A percentile compares a stretch with the other conserved stretches of the same genome.
These are phyloP conservation scores for Diaporthe aspalathi DNA, from an alignment of 2,329 filamentous ascomycete genomes.

Conservation along the genomic window DNA sequence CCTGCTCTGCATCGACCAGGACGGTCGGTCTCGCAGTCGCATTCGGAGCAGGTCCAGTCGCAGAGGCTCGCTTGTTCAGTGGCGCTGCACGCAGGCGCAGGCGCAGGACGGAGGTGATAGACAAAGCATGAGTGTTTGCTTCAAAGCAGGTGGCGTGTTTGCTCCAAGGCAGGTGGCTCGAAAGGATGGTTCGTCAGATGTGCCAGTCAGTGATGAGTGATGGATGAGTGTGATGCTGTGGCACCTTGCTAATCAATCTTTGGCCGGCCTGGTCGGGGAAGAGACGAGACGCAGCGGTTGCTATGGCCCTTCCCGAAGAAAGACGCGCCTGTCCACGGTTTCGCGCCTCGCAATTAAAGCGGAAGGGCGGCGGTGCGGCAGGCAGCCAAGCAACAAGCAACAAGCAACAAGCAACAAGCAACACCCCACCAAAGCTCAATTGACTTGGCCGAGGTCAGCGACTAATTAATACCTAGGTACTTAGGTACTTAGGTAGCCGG, in stretches of 20 bases:
- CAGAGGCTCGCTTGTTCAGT: constrained; percentile 6
- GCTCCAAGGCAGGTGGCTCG: neutral
- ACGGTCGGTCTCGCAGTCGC: neutral
- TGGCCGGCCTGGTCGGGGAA: neutral
- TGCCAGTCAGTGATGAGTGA: too few species aligned
- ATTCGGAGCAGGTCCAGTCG: neutral
- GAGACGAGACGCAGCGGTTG: too few species aligned
- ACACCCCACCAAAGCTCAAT: neutral
- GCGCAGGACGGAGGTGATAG: constrained; percentile 1
- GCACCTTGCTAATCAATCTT: neutral
- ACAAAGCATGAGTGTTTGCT: neutral
- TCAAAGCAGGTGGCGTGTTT: neutral
- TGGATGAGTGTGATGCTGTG: too few species aligned
- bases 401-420: neutral
- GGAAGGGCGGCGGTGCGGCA: constrained; percentile 23
- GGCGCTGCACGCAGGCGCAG: constrained; percentile 16
- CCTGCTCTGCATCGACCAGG: constrained; percentile 13
- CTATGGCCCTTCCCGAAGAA: neutral
- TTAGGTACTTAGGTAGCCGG: too few species aligned
- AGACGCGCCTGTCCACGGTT: constrained; percentile 13
- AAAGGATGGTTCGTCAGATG: too few species aligned
- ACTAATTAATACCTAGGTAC: too few species aligned
- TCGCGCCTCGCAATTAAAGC: constrained; percentile 8
- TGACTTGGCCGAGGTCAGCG: neutral
- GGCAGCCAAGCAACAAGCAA: too few species aligned